A percentile compares a stretch with the other conserved stretches of the same genome.
These are phyloP conservation scores for Mucor irregularis DNA, from an alignment of 371 early-diverging fungal species.

Conservation along the genomic window DNA sequence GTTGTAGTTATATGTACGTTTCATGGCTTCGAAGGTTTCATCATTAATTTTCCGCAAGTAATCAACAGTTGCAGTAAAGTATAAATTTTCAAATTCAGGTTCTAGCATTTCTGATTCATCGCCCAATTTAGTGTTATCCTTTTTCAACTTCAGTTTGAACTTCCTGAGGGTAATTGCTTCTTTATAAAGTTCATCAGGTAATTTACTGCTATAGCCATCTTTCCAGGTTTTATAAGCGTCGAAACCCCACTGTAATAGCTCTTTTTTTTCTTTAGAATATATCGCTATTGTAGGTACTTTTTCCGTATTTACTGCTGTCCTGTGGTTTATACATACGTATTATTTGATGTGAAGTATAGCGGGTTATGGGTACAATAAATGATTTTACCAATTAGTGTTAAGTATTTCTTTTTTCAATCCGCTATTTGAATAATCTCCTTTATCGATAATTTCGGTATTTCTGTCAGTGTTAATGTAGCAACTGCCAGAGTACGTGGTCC, in stretches of 20 bases:
- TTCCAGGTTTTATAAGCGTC: neutral
- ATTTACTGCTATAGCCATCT: neutral
- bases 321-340: too few relatives aligned
- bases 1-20: neutral
- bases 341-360: neutral
- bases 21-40: neutral
- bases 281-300: conserved; percentile 10
- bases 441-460: neutral
- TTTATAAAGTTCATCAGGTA: too few relatives aligned
- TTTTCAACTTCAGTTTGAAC: conserved; percentile 4
- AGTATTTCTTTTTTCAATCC: too few relatives aligned
- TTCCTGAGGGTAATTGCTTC: neutral
- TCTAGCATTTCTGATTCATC: neutral
- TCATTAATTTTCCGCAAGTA: conserved; percentile 8
- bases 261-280: neutral
- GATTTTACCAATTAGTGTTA: neutral
- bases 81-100: neutral
- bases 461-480: neutral
- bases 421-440: too few relatives aligned
- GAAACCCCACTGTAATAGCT: conserved; percentile 3
- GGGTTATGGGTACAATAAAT: neutral
- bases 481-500: conserved; percentile 14
- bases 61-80: conserved; percentile 7
- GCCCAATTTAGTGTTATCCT: neutral
- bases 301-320: neutral